Conservation (phyloP, 2,329 filamentous ascomycete genomes). For the Arthroderma sp. region DNA sequence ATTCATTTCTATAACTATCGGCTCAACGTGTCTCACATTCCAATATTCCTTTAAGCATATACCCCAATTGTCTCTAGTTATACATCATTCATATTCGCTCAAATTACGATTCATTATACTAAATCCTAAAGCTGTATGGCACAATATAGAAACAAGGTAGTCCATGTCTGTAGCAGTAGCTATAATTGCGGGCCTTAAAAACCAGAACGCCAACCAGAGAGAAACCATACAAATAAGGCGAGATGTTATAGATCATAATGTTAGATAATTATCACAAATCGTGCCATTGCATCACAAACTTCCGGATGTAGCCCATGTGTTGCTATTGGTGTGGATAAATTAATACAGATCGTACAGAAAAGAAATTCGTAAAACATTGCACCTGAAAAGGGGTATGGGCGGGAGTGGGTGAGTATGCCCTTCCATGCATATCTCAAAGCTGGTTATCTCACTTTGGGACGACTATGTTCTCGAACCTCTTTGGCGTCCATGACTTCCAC, state of each 20-base stretch:
- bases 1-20: not conserved
- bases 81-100: not conserved
- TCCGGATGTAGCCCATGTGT: not conserved
- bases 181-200: not conserved
- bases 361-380: not conserved
- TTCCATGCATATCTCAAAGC: not conserved
- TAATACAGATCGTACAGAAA: not conserved
- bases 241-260: not conserved
- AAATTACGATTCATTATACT: not conserved
- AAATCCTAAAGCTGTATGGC: not conserved
- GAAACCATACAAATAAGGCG: not conserved
- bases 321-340: not conserved
- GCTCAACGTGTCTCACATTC: not conserved
- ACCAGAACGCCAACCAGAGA: not conserved
- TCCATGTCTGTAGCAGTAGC: not conserved
- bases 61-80: not conserved
- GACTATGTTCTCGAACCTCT: slow-evolving; percentile 37
- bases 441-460: slow-evolving; percentile 14
- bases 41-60: slow-evolving; percentile 3
- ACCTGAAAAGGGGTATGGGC: not conserved
- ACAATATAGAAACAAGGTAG: not conserved
- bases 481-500: slow-evolving; percentile 32
- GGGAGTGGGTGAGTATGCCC: not conserved
- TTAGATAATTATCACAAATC: not conserved
- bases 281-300: not conserved